Percentiles rank a stretch among this genome's conserved stretches.
Conservation (phyloP, 2,329 filamentous ascomycete genomes). For the Kalmusia sp. region DNA sequence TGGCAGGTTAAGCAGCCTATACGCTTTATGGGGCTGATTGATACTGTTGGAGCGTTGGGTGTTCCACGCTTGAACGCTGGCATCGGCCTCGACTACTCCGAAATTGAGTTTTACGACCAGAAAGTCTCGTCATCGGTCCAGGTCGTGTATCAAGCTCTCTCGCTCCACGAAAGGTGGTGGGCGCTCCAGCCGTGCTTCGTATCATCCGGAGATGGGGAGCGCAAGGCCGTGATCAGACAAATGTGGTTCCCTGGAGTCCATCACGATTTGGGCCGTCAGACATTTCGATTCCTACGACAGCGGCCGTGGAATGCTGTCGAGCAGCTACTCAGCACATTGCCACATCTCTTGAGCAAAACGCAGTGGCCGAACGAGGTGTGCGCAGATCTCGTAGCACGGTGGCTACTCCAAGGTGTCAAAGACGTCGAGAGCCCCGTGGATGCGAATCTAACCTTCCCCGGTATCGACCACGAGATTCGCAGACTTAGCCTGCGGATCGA, state of each 20-base stretch:
- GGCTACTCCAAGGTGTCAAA: slow-evolving; percentile 36
- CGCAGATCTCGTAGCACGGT: slow-evolving; percentile 38
- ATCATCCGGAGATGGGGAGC: not conserved
- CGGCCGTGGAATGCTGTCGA: slow-evolving; percentile 38
- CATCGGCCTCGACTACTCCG: slow-evolving; percentile 43
- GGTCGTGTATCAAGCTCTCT: slow-evolving; percentile 41
- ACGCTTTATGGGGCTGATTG: slow-evolving; percentile 41
- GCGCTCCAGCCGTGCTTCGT: slow-evolving; percentile 43
- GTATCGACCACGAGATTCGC: slow-evolving; percentile 21
- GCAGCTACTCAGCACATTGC: slow-evolving; percentile 31
- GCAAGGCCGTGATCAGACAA: slow-evolving; percentile 11
- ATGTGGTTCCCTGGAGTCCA: slow-evolving; percentile 48
- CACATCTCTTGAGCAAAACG: slow-evolving; percentile 32
- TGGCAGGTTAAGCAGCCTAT: slow-evolving; percentile 42
- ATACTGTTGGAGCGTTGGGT: slow-evolving; percentile 44
- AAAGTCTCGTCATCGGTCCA: slow-evolving; percentile 39
- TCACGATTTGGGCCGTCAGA: slow-evolving; percentile 45
- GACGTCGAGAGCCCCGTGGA: slow-evolving; percentile 12
- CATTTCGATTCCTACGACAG: slow-evolving; percentile 42
- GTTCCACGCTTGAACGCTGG: slow-evolving; percentile 44
- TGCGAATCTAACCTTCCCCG: slow-evolving; percentile 24
- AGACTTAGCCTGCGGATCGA: not conserved
- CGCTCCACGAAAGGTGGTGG: slow-evolving; percentile 44
- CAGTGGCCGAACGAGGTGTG: slow-evolving; percentile 44
- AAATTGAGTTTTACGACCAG: slow-evolving; percentile 47